A percentile compares a stretch with the other conserved stretches of the same genome.
phyloP scores from a whole-genome alignment of 176 grass and related monocot genomes.

The Elaeis guineensis region DNA sequence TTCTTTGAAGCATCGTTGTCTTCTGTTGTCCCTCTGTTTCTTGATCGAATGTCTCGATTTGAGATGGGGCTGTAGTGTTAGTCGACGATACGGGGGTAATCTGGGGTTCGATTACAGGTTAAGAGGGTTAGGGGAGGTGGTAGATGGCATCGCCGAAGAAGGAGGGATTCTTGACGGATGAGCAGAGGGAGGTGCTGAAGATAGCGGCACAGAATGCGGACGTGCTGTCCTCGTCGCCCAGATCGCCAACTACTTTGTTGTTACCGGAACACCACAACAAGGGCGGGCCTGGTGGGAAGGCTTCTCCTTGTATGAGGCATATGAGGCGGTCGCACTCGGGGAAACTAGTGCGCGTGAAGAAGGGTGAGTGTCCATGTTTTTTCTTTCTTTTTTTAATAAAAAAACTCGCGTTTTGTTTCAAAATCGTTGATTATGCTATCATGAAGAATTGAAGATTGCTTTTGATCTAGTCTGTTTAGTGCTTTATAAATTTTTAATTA shows the following conservation, averaged over 20 bases:
- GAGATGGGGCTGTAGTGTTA: neutral
- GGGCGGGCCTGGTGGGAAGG: constrained; percentile 22
- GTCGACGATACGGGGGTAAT: neutral
- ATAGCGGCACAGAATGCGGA: constrained; percentile 81
- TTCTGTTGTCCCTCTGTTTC: too few species aligned
- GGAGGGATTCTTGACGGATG: constrained; percentile 85
- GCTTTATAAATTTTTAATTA: too few species aligned
- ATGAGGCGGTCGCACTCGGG: constrained; percentile 73
- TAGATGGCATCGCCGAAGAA: constrained; percentile 81
- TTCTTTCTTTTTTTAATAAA: too few species aligned
- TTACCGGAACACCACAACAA: constrained; percentile 54
- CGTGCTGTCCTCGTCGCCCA: constrained; percentile 67
- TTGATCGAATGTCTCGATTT: neutral
- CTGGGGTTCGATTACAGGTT: constrained; percentile 11
- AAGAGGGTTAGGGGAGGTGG: neutral
- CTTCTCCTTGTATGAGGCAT: constrained; percentile 32
- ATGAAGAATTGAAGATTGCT: too few species aligned
- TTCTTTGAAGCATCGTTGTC: too few species aligned
- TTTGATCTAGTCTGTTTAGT: too few species aligned
- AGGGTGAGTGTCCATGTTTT: constrained; percentile 37
- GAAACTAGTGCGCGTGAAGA: constrained; percentile 85
- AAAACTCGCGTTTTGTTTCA: too few species aligned
- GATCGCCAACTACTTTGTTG: constrained; percentile 42
- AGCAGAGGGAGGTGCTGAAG: constrained; percentile 82
- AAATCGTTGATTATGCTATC: too few species aligned